Evolutionary conservation across 768 basidiomycete species (phyloP).

Genomic region (Pleurotus platypus): DNA sequence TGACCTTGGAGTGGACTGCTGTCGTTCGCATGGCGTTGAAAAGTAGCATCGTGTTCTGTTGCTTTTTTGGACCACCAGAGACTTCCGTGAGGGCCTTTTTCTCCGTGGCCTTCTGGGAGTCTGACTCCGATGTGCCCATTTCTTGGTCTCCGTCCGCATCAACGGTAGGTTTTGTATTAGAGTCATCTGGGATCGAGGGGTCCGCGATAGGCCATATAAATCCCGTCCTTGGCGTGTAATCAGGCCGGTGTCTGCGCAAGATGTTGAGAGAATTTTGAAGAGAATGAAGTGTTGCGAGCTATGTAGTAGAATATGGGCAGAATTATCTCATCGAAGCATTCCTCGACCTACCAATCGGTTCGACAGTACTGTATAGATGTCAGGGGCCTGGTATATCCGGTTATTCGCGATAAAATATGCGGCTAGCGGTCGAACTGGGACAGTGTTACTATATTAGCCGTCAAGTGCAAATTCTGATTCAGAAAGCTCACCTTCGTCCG

Average conservation of each 20-base stretch:
- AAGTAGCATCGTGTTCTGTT: conserved; percentile 66
- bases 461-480: conserved; percentile 1
- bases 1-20: conserved; percentile 60
- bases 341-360: conserved; percentile 64
- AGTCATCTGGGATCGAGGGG: conserved; percentile 37
- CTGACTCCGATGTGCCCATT: conserved; percentile 12
- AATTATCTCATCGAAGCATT: conserved; percentile 1
- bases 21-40: conserved; percentile 80
- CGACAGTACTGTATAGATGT: conserved; percentile 79
- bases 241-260: conserved; percentile 70
- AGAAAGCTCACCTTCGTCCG: conserved; percentile 68
- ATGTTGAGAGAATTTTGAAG: conserved; percentile 76
- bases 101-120: conserved; percentile 17
- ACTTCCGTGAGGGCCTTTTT: conserved; percentile 16
- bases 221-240: conserved; percentile 79
- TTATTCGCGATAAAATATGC: conserved; percentile 89
- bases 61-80: conserved; percentile 42
- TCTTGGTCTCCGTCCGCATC: conserved; percentile 17
- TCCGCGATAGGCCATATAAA: conserved; percentile 84
- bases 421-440: conserved; percentile 67
- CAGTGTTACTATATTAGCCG: conserved; percentile 8
- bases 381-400: conserved; percentile 85
- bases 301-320: conserved; percentile 4
- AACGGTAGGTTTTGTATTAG: conserved; percentile 32
- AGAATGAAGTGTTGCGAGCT: conserved; percentile 69